Base-by-base conservation (phyloP, 2,329 filamentous ascomycete genomes). In the Parafenestella ontariensis region DNA sequence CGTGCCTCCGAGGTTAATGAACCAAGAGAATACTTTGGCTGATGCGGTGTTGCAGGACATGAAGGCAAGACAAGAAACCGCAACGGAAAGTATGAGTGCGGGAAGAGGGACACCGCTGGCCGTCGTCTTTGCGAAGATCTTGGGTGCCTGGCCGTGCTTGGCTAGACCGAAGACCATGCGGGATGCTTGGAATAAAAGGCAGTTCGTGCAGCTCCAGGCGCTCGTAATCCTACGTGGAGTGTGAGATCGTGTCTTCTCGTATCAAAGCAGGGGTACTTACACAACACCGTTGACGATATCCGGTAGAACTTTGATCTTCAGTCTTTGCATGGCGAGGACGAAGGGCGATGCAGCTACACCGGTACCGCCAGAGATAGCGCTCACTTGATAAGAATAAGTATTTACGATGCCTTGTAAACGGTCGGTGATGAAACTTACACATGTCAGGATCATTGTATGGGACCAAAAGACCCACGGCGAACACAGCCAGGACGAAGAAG, bases 171-270 rank as follows among this genome's bases (percentile, higher is more conserved):
- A 83, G 0, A 85, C 74, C 28, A 79, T 78, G 46, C 82, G 77
- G 5, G 79, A 81, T 3, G 78, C 80, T 0, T 78, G 75, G 56
- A 81, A 79, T 23, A 91, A 79, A 59, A 82, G 84, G 64, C 88
- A 85, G 61, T 91, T 91, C 0, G 83, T 86, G 0, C 88, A 82
- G 0, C 87, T 90, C 80, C 84, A 88, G 0, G 87, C 88, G 0
- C 87, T 89, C 0, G 87, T 89, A n/a, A n/a, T n/a, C n/a, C n/a
- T n/a, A n/a, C n/a, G n/a, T n/a, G n/a, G n/a, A n/a, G n/a, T n/a
- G n/a, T n/a, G n/a, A n/a, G n/a, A n/a, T n/a, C n/a, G n/a, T n/a
- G n/a, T n/a, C n/a, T n/a, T n/a, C n/a, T n/a, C n/a, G n/a, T n/a
- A n/a, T n/a, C n/a, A n/a, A n/a, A n/a, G n/a, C n/a, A n/a, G n/a